A percentile compares a stretch with the other conserved stretches of the same genome.
Evolutionary conservation across 176 grass and related monocot genomes (phyloP).

Genomic region (Phragmites australis): DNA sequence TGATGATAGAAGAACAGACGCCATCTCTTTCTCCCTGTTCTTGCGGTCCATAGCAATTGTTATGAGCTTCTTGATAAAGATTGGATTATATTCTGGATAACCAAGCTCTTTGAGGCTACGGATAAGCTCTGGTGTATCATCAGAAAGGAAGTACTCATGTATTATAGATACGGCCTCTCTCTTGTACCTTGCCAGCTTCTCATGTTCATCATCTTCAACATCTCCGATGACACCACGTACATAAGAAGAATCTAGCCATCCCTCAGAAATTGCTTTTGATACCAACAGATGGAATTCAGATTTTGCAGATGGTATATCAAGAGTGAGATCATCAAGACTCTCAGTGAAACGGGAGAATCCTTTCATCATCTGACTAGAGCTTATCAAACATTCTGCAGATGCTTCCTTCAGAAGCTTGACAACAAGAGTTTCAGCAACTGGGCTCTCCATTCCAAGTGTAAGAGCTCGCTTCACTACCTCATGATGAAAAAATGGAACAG

Average conservation of each 20-base stretch:
- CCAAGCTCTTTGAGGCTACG: slow-evolving; percentile 78
- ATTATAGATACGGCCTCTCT: slow-evolving; percentile 83
- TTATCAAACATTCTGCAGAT: slow-evolving; percentile 79
- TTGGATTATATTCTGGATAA: slow-evolving; percentile 65
- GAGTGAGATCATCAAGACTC: slow-evolving; percentile 86
- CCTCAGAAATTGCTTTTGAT: slow-evolving; percentile 71
- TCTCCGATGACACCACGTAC: slow-evolving; percentile 42
- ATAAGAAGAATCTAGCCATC: slow-evolving; percentile 77
- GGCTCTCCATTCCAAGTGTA: slow-evolving; percentile 87
- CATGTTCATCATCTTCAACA: slow-evolving; percentile 53
- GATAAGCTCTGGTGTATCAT: slow-evolving; percentile 79
- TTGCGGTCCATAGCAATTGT: slow-evolving; percentile 93
- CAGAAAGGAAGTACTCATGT: slow-evolving; percentile 93
- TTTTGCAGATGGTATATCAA: slow-evolving; percentile 90
- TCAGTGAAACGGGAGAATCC: slow-evolving; percentile 73
- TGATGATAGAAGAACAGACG: slow-evolving; percentile 77
- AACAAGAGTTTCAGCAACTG: slow-evolving; percentile 62
- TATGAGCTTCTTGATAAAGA: slow-evolving; percentile 92
- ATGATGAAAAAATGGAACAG: slow-evolving; percentile 94
- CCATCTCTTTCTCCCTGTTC: slow-evolving; percentile 97
- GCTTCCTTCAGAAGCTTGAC: slow-evolving; percentile 83
- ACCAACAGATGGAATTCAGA: slow-evolving; percentile 60
- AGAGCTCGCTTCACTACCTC: slow-evolving; percentile 89
- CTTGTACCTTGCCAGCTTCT: slow-evolving; percentile 82
- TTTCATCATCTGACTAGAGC: slow-evolving; percentile 92